phyloP scores from a whole-genome alignment of 1,284 basidiomycete species.

The Stereum hirsutum region DNA sequence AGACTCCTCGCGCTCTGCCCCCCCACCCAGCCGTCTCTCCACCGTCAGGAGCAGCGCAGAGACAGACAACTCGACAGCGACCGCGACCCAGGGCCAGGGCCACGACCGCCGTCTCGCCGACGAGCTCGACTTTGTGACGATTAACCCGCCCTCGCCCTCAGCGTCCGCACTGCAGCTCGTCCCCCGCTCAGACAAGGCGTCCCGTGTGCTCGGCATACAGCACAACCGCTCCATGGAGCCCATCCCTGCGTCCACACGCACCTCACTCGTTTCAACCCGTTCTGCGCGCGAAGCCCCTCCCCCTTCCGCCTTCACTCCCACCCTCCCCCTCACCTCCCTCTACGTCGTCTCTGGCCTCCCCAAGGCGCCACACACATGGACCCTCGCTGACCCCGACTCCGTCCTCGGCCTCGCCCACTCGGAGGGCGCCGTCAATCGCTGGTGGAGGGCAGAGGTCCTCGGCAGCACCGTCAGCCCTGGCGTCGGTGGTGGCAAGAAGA shows the following conservation, averaged over 20 bases:
- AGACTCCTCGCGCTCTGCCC: no score
- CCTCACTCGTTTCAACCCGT: constrained; percentile 68
- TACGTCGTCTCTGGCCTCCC: constrained; percentile 81
- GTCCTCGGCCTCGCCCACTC: constrained; percentile 77
- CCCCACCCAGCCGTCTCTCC: no score
- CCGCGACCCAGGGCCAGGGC: no score
- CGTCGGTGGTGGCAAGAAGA: constrained; percentile 57
- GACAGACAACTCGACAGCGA: no score
- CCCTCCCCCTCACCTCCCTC: constrained; percentile 68
- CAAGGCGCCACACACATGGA: constrained; percentile 88
- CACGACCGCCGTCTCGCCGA: constrained; percentile 37
- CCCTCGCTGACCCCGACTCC: constrained; percentile 83
- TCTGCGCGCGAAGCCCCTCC: constrained; percentile 52
- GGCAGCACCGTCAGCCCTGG: constrained; percentile 84
- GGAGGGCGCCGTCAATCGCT: constrained; percentile 83
- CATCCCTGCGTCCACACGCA: constrained; percentile 63
- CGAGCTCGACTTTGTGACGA: constrained; percentile 65
- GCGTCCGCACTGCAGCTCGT: constrained; percentile 13
- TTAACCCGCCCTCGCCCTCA: constrained; percentile 19
- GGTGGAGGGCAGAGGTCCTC: constrained; percentile 92
- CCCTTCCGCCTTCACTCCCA: constrained; percentile 42
- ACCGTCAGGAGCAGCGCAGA: no score
- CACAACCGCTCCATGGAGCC: constrained; percentile 74
- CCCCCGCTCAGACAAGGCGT: constrained; percentile 41
- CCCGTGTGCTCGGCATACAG: constrained; percentile 62